Base-by-base conservation (phyloP, 1,284 basidiomycete genomes). In the Cryptococcus hybrid region DNA sequence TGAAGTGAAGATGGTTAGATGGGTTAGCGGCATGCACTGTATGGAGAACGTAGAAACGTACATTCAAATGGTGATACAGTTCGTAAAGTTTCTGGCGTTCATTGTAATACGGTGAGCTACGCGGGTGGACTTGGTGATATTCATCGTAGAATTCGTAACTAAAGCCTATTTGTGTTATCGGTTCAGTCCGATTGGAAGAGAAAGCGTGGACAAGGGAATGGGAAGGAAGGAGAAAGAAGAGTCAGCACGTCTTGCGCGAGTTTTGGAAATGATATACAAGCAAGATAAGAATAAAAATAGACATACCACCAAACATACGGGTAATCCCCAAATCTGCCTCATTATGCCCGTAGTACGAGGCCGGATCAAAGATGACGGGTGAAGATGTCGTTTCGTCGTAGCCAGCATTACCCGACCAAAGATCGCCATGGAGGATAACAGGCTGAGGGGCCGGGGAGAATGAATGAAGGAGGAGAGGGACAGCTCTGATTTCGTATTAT, bases 261-360 rank as follows among this genome's bases (percentile, higher is more conserved):
- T 13, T 12, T 24, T 46, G 8, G 12, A 46, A n/a, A 46, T 8
- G 45, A 24, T 9, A 46, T 18, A 36, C 12, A 13, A 24, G 24
- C 24, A 24, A 24, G 3, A 24, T 24, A 24, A 24, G 24, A 24
- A 24, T 24, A 24, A 24, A 24, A 24, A 24, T 40, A 39, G n/a
- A 43, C 40, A 9, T 40, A 75, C 75, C 90, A 2, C 90, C 90
- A 68, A 94, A 93, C 61, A 93, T 90, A 44, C 86, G 82, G 12
- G 85, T 86, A 51, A 93, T 91, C 0, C 89, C 88, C 38, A 93
- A 82, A 64, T 94, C 91, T 11, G 87, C 87, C 79, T 94, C 91
- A 61, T 88, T 88, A 69, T 92, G 90, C 2, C 89, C 90, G 65
- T 85, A 92, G 71, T 87, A 90, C 7, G 86, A 86, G 1, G 89